Percentiles rank a stretch among this genome's conserved stretches.
These are phyloP conservation scores for Colletotrichum tofieldiae DNA, from an alignment of 2,329 filamentous ascomycete genomes.

Conservation along the genomic window DNA sequence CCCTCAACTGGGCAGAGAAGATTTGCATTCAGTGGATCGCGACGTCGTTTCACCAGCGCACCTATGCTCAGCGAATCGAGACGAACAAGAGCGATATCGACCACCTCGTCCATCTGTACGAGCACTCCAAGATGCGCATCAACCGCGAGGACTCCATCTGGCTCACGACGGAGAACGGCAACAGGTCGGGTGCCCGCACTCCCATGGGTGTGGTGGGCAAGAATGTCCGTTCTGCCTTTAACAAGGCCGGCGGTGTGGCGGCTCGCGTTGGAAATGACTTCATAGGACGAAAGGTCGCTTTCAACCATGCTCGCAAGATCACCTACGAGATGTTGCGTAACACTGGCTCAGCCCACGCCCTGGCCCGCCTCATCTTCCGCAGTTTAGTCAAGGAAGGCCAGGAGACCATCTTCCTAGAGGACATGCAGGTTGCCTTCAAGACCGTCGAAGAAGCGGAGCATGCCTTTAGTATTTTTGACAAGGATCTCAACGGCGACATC, in stretches of 20 bases:
- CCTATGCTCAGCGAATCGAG: slow-evolving; percentile 91
- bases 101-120: slow-evolving; percentile 69
- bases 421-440: slow-evolving; percentile 84
- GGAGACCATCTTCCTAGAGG: slow-evolving; percentile 84
- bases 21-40: slow-evolving; percentile 96
- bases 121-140: slow-evolving; percentile 84
- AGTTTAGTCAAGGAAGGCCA: slow-evolving; percentile 83
- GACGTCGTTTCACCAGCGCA: slow-evolving; percentile 91
- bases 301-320: slow-evolving; percentile 87
- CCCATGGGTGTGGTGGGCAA: slow-evolving; percentile 82
- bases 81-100: slow-evolving; percentile 92
- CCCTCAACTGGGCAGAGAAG: slow-evolving; percentile 91
- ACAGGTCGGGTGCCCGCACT: slow-evolving; percentile 76
- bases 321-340: slow-evolving; percentile 83
- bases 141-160: slow-evolving; percentile 67
- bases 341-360: slow-evolving; percentile 82
- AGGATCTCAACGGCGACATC: slow-evolving; percentile 96
- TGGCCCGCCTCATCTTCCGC: slow-evolving; percentile 90
- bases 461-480: slow-evolving; percentile 94
- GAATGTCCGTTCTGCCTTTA: slow-evolving; percentile 82
- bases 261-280: slow-evolving; percentile 92
- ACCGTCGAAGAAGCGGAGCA: slow-evolving; percentile 89
- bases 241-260: slow-evolving; percentile 87
- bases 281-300: slow-evolving; percentile 81
- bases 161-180: slow-evolving; percentile 55